Conservation (phyloP, 139 green algal genomes). For the Monoraphidium neglectum region DNA sequence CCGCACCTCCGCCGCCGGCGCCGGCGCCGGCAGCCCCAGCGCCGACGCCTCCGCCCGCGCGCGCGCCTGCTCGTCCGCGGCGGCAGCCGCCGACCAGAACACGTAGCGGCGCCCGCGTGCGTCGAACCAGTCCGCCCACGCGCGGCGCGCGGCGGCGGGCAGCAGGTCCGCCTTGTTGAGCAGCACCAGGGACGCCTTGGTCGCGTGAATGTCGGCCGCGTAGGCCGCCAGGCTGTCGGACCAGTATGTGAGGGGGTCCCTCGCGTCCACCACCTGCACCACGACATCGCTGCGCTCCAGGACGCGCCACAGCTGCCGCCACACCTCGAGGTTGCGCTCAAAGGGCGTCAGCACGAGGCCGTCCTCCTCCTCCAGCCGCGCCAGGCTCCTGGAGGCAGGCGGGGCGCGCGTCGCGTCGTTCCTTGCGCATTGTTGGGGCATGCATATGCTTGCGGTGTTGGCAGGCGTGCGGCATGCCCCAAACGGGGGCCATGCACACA, state of each 20-base stretch:
- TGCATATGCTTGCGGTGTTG: too few relatives aligned
- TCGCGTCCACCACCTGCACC: constrained; percentile 94
- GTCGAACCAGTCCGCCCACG: constrained; percentile 93
- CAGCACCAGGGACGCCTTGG: constrained; percentile 84
- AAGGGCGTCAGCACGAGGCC: constrained; percentile 94
- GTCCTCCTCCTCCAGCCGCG: constrained; percentile 86
- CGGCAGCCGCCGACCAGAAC: constrained; percentile 82
- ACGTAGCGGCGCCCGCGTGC: constrained; percentile 60
- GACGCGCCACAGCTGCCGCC: constrained; percentile 98
- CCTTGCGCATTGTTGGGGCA: too few relatives aligned
- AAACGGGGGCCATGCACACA: too few relatives aligned
- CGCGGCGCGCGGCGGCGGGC: constrained; percentile 50
- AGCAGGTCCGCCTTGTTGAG: constrained; percentile 99
- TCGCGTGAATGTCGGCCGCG: constrained; percentile 61
- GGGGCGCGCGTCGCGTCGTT: too few relatives aligned
- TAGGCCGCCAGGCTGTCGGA: constrained; percentile 83
- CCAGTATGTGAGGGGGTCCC: constrained; percentile 95
- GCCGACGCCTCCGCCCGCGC: constrained; percentile 44
- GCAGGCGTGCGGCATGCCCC: too few relatives aligned
- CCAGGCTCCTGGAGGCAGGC: constrained; percentile 16
- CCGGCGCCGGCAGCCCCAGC: constrained; percentile 41
- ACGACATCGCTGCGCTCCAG: constrained; percentile 94
- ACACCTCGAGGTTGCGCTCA: constrained; percentile 99
- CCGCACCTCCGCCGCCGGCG: background rate
- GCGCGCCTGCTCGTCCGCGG: constrained; percentile 49